Evolutionary conservation across 306 rosid genomes (phyloP).

Genomic region (Ziziphus jujuba): DNA sequence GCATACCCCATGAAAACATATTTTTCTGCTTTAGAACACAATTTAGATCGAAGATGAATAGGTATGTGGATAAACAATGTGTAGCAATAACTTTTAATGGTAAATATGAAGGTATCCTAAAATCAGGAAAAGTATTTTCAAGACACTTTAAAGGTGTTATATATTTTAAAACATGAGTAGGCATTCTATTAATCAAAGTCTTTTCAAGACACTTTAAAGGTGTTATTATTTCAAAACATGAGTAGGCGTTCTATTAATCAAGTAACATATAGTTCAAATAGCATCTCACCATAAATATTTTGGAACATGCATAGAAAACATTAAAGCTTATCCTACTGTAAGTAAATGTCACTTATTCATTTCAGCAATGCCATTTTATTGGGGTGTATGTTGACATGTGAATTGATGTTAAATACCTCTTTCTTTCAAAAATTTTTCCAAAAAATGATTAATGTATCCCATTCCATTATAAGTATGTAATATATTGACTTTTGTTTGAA

Average conservation of each 20-base stretch:
- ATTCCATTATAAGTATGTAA: not conserved
- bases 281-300: not conserved
- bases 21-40: not conserved
- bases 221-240: too few species aligned
- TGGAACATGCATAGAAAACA: not conserved
- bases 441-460: too few species aligned
- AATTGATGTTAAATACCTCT: not conserved
- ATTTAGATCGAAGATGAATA: not conserved
- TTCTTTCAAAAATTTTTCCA: not conserved
- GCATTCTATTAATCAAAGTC: not conserved
- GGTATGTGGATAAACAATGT: not conserved
- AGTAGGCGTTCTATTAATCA: not conserved
- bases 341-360: not conserved
- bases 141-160: not conserved
- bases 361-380: not conserved
- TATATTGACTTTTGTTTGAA: not conserved
- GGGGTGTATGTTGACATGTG: not conserved
- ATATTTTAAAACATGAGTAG: not conserved
- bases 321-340: not conserved
- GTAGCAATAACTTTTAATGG: not conserved
- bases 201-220: too few species aligned
- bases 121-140: not conserved
- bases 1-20: not conserved
- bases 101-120: not conserved
- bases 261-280: too few species aligned